Conservation (phyloP, 1,284 basidiomycete genomes). For the Phaffia rhodozyma region DNA sequence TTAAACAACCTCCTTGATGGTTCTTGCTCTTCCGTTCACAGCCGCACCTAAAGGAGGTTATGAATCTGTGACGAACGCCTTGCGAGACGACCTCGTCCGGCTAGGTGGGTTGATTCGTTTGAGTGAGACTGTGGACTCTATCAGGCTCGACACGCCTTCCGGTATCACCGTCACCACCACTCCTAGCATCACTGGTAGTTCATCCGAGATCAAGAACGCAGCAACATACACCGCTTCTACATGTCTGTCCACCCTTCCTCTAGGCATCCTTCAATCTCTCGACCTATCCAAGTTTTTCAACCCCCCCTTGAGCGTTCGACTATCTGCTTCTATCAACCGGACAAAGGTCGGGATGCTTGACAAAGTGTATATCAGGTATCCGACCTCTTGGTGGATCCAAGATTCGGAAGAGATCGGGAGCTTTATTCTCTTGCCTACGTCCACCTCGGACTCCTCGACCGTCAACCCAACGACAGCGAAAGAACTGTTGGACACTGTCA, state of each 20-base stretch:
- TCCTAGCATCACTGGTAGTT: slow-evolving; percentile 25
- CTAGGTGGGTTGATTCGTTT: slow-evolving; percentile 27
- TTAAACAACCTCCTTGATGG: too few relatives aligned
- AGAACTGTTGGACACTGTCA: slow-evolving; percentile 30
- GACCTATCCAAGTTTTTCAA: slow-evolving; percentile 26
- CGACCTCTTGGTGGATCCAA: slow-evolving; percentile 5
- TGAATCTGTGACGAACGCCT: slow-evolving; percentile 28
- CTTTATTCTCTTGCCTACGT: slow-evolving; percentile 36
- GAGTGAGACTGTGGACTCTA: slow-evolving; percentile 12
- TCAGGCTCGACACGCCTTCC: slow-evolving; percentile 2
- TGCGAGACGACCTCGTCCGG: slow-evolving; percentile 34
- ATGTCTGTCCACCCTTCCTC: slow-evolving; percentile 37
- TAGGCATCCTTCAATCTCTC: slow-evolving; percentile 34
- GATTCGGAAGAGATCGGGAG: slow-evolving; percentile 26
- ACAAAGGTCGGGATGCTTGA: slow-evolving; percentile 38
- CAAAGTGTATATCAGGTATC: slow-evolving; percentile 39
- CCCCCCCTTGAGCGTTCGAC: slow-evolving; percentile 28
- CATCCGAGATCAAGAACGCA: slow-evolving; percentile 25
- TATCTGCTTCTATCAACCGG: slow-evolving; percentile 27
- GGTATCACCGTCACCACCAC: background rate
- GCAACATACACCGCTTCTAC: slow-evolving; percentile 29
- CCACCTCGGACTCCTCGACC: background rate
- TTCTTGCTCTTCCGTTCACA: too few relatives aligned
- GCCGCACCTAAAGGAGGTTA: slow-evolving; percentile 40
- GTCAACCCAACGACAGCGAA: slow-evolving; percentile 20